These are phyloP conservation scores for Rhodocollybia butyracea DNA, from an alignment of 768 basidiomycete genomes.

Conservation along the genomic window DNA sequence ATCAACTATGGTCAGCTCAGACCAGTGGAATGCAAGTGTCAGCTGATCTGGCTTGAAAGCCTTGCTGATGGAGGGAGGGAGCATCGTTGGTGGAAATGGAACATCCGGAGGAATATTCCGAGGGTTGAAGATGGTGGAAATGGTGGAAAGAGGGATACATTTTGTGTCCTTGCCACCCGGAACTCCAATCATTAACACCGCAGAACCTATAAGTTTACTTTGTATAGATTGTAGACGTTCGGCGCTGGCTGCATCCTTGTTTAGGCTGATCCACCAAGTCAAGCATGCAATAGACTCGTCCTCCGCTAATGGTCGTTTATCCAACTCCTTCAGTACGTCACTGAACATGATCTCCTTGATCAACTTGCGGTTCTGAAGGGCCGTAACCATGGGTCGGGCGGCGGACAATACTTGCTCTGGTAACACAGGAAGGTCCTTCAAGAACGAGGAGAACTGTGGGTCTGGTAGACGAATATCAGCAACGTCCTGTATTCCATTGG, in stretches of 20 bases:
- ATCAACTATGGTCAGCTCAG: slow-evolving; percentile 67
- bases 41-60: slow-evolving; percentile 52
- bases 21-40: slow-evolving; percentile 64
- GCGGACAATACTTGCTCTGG: slow-evolving; percentile 56
- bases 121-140: slow-evolving; percentile 71
- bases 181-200: slow-evolving; percentile 49
- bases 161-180: slow-evolving; percentile 39
- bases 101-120: slow-evolving; percentile 67
- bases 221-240: slow-evolving; percentile 43
- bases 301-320: slow-evolving; percentile 62
- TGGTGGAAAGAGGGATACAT: slow-evolving; percentile 64
- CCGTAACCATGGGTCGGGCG: slow-evolving; percentile 56
- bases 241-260: slow-evolving; percentile 29
- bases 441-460: slow-evolving; percentile 63
- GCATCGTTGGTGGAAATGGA: slow-evolving; percentile 69
- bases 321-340: slow-evolving; percentile 81
- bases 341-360: slow-evolving; percentile 73
- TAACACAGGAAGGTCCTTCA: slow-evolving; percentile 75
- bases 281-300: slow-evolving; percentile 79
- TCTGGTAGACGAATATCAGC: slow-evolving; percentile 73
- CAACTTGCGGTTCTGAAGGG: slow-evolving; percentile 59
- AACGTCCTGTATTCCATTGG: slow-evolving; percentile 64
- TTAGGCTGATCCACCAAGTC: slow-evolving; percentile 74
- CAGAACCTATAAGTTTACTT: slow-evolving; percentile 65
- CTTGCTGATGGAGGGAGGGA: slow-evolving; percentile 66